A percentile compares a stretch with the other conserved stretches of the same genome.
Evolutionary conservation across 192 early-diverging fungal species (phyloP).

Genomic region (Dimargaris xerosporica): DNA sequence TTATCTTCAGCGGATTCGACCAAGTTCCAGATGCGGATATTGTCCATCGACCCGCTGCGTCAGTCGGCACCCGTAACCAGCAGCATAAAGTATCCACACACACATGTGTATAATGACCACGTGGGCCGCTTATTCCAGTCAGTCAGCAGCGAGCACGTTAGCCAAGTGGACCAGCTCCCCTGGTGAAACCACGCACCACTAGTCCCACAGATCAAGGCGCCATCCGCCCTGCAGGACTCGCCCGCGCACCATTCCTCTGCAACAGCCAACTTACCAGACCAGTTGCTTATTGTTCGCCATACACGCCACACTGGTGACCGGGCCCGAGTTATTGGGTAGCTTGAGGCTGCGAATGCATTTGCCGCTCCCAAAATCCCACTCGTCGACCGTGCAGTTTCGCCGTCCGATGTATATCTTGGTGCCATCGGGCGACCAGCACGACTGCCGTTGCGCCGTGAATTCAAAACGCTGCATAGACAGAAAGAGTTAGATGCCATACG

Average conservation of each 20-base stretch:
- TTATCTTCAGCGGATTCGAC: slow-evolving; percentile 25
- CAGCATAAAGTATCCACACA: background rate
- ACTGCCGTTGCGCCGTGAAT: no score
- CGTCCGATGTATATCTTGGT: slow-evolving; percentile 66
- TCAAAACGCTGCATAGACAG: no score
- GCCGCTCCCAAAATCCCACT: slow-evolving; percentile 59
- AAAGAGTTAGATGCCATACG: no score
- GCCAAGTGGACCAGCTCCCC: background rate
- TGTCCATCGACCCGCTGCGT: slow-evolving; percentile 73
- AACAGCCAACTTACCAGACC: slow-evolving; percentile 44
- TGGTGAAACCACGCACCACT: background rate
- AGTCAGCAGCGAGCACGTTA: background rate
- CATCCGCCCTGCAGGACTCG: slow-evolving; percentile 2
- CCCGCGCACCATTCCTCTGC: background rate
- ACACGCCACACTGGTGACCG: slow-evolving; percentile 56
- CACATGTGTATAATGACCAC: no score
- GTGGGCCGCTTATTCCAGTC: slow-evolving; percentile 4
- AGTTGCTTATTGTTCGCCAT: slow-evolving; percentile 72
- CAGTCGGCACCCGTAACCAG: no score
- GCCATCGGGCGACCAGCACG: slow-evolving; percentile 37
- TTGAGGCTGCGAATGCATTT: slow-evolving; percentile 52
- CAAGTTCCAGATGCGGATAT: slow-evolving; percentile 83
- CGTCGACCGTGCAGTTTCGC: slow-evolving; percentile 84
- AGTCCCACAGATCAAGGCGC: background rate
- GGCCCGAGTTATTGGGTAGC: slow-evolving; percentile 79